A percentile compares a stretch with the other conserved stretches of the same genome.
These are phyloP conservation scores for Pochonia chlamydosporia DNA, from an alignment of 2,329 filamentous ascomycete species.

Conservation along the genomic window DNA sequence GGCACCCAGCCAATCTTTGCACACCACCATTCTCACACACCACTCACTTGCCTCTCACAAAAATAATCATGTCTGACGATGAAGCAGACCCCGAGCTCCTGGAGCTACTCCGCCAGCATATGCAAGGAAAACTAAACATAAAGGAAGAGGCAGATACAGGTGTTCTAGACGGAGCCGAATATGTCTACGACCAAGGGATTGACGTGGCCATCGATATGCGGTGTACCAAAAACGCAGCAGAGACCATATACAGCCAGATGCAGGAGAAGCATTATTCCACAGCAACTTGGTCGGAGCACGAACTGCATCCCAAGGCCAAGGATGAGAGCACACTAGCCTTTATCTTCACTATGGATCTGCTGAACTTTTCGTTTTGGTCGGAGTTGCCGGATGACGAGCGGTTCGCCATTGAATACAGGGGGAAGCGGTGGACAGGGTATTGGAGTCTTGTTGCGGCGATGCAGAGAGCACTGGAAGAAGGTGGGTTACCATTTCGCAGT, in stretches of 20 bases:
- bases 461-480: slow-evolving; percentile 83
- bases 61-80: slow-evolving; percentile 75
- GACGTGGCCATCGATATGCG: slow-evolving; percentile 86
- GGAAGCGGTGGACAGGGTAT: slow-evolving; percentile 84
- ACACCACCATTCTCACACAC: neutral
- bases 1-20: neutral
- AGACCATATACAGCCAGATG: slow-evolving; percentile 76
- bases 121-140: slow-evolving; percentile 53
- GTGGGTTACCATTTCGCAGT: slow-evolving; percentile 27
- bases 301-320: slow-evolving; percentile 79
- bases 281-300: slow-evolving; percentile 79
- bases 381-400: slow-evolving; percentile 61
- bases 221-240: slow-evolving; percentile 76
- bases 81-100: slow-evolving; percentile 85
- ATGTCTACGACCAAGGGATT: slow-evolving; percentile 86
- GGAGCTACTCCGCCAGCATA: slow-evolving; percentile 75
- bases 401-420: slow-evolving; percentile 78
- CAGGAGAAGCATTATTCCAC: slow-evolving; percentile 77
- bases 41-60: neutral
- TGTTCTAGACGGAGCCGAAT: slow-evolving; percentile 76
- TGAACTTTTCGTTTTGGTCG: slow-evolving; percentile 98
- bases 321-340: slow-evolving; percentile 80
- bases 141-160: slow-evolving; percentile 66
- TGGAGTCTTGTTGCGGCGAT: slow-evolving; percentile 87
- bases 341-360: slow-evolving; percentile 93